Conservation (phyloP, 2,329 filamentous ascomycete genomes). For the Rugonectria rugulosa region DNA sequence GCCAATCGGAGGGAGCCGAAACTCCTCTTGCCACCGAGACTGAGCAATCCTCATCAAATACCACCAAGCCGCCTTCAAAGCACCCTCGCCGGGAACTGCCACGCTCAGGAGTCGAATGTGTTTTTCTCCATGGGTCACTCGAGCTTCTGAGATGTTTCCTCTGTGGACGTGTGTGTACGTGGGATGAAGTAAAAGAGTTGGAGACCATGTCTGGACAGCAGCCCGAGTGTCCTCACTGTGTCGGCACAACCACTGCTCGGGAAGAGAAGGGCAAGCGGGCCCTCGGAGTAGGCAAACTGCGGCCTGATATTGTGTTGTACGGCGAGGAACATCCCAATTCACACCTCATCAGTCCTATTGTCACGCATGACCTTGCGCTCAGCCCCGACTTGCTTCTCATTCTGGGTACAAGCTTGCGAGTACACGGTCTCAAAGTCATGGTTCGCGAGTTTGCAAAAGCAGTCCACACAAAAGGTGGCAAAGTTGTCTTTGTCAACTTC, state of each 20-base stretch:
- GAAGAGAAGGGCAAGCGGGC: constrained; percentile 72
- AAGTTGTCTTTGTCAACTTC: constrained; percentile 76
- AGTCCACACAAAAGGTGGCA: constrained; percentile 72
- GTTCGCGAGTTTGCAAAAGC: constrained; percentile 76
- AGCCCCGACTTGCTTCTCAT: constrained; percentile 74
- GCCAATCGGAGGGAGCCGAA: constrained; percentile 22
- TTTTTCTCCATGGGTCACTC: constrained; percentile 77
- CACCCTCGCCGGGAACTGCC: constrained; percentile 38
- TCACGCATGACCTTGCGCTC: constrained; percentile 71
- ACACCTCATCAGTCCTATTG: constrained; percentile 71
- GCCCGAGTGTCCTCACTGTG: constrained; percentile 72
- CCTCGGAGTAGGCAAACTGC: constrained; percentile 70
- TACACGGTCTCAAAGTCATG: constrained; percentile 75
- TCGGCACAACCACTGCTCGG: constrained; percentile 66
- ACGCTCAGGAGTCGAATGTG: constrained; percentile 64
- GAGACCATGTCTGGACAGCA: constrained; percentile 70
- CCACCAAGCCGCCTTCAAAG: constrained; percentile 29
- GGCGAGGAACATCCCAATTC: constrained; percentile 76
- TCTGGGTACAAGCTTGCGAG: constrained; percentile 73
- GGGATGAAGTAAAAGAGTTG: constrained; percentile 64
- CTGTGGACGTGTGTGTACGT: constrained; percentile 64
- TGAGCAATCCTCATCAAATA: constrained; percentile 30
- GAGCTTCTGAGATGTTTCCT: constrained; percentile 69
- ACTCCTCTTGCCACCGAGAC: constrained; percentile 25
- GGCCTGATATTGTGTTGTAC: constrained; percentile 78